A percentile compares a stretch with the other conserved stretches of the same genome.
phyloP scores from a whole-genome alignment of 2,329 filamentous ascomycete species.

The Trichoderma sp. region DNA sequence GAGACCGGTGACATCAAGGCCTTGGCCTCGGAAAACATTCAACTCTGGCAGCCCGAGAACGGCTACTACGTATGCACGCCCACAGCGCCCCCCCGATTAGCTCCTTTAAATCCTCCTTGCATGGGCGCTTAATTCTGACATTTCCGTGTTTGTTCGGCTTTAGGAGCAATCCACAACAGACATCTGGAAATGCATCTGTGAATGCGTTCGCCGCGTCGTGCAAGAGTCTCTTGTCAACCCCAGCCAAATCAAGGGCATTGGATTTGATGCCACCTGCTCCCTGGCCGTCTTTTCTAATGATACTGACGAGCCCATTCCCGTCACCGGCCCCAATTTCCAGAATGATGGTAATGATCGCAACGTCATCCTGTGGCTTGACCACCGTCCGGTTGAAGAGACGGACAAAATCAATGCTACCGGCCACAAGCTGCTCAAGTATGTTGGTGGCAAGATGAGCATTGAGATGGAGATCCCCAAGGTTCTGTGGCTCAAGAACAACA shows the following conservation, averaged over 20 bases:
- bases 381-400: constrained; percentile 86
- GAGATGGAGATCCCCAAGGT: constrained; percentile 99
- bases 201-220: constrained; percentile 78
- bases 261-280: constrained; percentile 98
- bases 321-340: constrained; percentile 78
- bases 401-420: constrained; percentile 88
- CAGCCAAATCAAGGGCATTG: constrained; percentile 77
- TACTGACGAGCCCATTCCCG: constrained; percentile 85
- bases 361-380: constrained; percentile 95
- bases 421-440: constrained; percentile 91
- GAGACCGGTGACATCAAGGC: constrained; percentile 81
- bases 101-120: neutral
- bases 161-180: constrained; percentile 96
- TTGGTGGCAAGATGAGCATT: constrained; percentile 96
- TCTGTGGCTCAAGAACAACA: constrained; percentile 97
- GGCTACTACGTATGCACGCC: constrained; percentile 64
- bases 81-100: neutral
- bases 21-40: constrained; percentile 71
- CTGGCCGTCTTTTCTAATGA: constrained; percentile 85
- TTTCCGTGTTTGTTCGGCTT: neutral
- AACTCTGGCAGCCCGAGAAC: constrained; percentile 73
- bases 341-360: constrained; percentile 83
- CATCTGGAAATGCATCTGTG: constrained; percentile 94
- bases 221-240: constrained; percentile 76
- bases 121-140: neutral